These are phyloP conservation scores for Kodamaea sp. DNA, from an alignment of 1,139 yeast genomes.

Conservation along the genomic window DNA sequence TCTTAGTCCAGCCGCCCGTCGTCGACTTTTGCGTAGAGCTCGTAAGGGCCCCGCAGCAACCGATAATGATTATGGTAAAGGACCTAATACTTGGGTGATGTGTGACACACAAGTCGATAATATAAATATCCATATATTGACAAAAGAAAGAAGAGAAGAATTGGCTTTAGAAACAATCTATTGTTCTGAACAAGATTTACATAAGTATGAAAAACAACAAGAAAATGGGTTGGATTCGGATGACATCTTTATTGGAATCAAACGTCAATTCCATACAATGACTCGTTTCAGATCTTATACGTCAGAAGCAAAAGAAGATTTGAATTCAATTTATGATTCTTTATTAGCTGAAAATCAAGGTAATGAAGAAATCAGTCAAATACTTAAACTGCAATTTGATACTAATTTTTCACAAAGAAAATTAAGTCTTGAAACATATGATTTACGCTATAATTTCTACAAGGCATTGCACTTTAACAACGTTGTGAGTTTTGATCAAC, in stretches of 20 bases:
- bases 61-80: constrained; percentile 53
- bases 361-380: constrained; percentile 1
- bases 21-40: constrained; percentile 60
- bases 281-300: constrained; percentile 13
- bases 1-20: constrained; percentile 53
- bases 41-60: constrained; percentile 53
- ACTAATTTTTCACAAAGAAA: not conserved
- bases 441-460: constrained; percentile 34
- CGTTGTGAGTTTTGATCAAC: constrained; percentile 23
- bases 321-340: not conserved
- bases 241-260: constrained; percentile 47
- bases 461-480: constrained; percentile 37
- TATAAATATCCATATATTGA: constrained; percentile 67
- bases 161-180: constrained; percentile 70
- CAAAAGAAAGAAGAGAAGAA: constrained; percentile 61
- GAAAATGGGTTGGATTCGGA: constrained; percentile 25
- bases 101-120: constrained; percentile 63
- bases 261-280: constrained; percentile 38
- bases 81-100: constrained; percentile 77
- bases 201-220: constrained; percentile 20
- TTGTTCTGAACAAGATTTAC: constrained; percentile 45
- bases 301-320: not conserved
- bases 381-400: not conserved
- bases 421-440: constrained; percentile 19
- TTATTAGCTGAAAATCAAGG: not conserved